Base-by-base conservation (phyloP, 2,329 filamentous ascomycete species). In the Trichoderma simmonsii region DNA sequence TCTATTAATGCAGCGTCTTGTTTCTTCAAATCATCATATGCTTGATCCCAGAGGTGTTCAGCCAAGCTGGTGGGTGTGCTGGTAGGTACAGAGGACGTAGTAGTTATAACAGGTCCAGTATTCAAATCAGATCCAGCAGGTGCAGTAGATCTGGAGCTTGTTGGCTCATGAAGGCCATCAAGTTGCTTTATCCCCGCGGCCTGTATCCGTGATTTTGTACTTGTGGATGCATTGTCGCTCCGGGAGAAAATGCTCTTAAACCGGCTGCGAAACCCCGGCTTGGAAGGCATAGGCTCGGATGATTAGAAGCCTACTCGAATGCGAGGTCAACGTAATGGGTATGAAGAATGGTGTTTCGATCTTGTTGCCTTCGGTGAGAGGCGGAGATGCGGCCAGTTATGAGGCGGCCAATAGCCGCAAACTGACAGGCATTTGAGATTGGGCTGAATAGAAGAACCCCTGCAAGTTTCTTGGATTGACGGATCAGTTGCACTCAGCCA, bases 11-110 rank as follows among this genome's bases (percentile, higher is more conserved):
- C 43, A 6, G 66, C 14, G 30, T 78, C 72, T 0, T 65, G 34
- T 3, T 11, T n/a, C 39, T 77, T 74, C 14, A 77, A 73, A 12
- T 67, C 63, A 32, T 75, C 72, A 43, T 77, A 78, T 5, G 75
- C 75, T 21, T 64, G 8, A 63, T 76, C 74, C 76, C 75, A 77
- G 14, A 76, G 68, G 9, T 24, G 21, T 12, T 63, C 67, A 15
- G 66, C 8, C 7, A 61, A n/a, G 36, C n/a, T 7, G 15, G 15
- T 1, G 36, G 36, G 24, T 21, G 24, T 48, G 34, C 60, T 18
- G 14, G 24, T 15, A 34, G 12, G 9, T n/a, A 21, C 36, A 8
- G 15, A 18, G 15, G 36, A 39, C 1, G 15, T 8, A 18, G 36
- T 39, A 8, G 15, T 1, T 18, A 18, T 3, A 36, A 36, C 14